phyloP scores from a whole-genome alignment of 2,329 filamentous ascomycete genomes.

The Colletotrichum incanum region DNA sequence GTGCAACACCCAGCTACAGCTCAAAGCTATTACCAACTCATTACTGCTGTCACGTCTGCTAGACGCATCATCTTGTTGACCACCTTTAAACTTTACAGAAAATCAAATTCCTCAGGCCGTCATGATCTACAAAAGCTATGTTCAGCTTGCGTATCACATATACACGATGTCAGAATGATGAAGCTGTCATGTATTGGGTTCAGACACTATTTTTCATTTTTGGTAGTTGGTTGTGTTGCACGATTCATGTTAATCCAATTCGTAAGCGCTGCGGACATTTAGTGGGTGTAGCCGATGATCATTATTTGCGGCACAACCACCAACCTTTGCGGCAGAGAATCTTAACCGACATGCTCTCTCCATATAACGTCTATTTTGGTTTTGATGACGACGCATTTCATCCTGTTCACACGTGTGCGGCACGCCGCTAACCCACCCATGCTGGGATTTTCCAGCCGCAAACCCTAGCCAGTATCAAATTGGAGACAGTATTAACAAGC shows the following conservation, averaged over 20 bases:
- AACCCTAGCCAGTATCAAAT: constrained; percentile 11
- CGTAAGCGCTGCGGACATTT: constrained; percentile 1
- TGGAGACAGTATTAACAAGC: not conserved
- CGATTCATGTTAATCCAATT: not conserved
- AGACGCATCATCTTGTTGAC: not conserved
- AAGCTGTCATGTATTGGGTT: not conserved
- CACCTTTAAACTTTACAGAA: too few species aligned
- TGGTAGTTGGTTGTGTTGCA: not conserved
- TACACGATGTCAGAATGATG: not conserved
- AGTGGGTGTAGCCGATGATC: constrained; percentile 14
- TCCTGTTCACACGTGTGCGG: not conserved
- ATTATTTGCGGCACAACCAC: not conserved
- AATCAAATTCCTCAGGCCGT: not conserved
- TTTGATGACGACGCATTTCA: constrained; percentile 4
- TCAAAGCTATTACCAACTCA: too few species aligned
- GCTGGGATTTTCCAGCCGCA: not conserved
- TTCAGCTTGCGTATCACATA: not conserved
- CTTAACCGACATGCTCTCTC: not conserved
- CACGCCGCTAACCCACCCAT: not conserved
- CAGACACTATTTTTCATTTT: not conserved
- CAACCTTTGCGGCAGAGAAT: not conserved
- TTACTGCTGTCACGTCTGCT: too few species aligned
- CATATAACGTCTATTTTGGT: not conserved
- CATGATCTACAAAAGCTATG: not conserved
- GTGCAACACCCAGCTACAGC: too few species aligned